Conservation (phyloP, 2,329 filamentous ascomycete species). For the Aciculosporium take region DNA sequence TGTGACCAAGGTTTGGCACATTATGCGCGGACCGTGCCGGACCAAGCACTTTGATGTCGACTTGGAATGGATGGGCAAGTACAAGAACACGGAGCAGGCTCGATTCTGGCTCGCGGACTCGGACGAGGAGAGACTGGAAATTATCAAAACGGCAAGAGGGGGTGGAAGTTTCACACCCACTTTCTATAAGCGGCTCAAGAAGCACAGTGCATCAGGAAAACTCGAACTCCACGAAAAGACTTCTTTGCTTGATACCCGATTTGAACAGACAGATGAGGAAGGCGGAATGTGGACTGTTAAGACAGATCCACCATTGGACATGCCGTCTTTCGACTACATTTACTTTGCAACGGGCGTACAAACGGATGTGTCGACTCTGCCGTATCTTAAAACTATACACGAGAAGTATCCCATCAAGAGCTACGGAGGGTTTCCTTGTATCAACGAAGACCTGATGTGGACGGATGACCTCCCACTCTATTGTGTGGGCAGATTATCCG, state of each 20-base stretch:
- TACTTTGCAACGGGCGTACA: conserved; percentile 64
- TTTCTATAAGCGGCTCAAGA: conserved; percentile 52
- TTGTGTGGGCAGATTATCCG: conserved; percentile 52
- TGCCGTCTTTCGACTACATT: conserved; percentile 52
- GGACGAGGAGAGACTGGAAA: conserved; percentile 52
- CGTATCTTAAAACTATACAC: conserved; percentile 46
- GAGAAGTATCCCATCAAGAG: conserved; percentile 45
- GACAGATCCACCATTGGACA: conserved; percentile 36
- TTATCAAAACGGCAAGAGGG: conserved; percentile 50
- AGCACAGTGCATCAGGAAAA: conserved; percentile 36
- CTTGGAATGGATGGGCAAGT: conserved; percentile 70
- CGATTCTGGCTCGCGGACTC: conserved; percentile 64
- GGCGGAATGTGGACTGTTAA: conserved; percentile 25
- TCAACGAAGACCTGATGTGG: conserved; percentile 70
- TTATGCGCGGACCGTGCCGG: conserved; percentile 46
- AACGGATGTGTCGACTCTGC: conserved; percentile 45
- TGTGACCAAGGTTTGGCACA: conserved; percentile 52
- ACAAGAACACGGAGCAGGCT: conserved; percentile 62
- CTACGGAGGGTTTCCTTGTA: conserved; percentile 53
- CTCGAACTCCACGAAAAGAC: conserved; percentile 46
- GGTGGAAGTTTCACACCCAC: conserved; percentile 64
- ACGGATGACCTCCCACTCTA: conserved; percentile 58
- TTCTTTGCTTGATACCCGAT: conserved; percentile 34
- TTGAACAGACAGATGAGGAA: conserved; percentile 27
- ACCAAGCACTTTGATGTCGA: conserved; percentile 69